phyloP scores from a whole-genome alignment of 2,329 filamentous ascomycete species.

The Shiraia sp. region DNA sequence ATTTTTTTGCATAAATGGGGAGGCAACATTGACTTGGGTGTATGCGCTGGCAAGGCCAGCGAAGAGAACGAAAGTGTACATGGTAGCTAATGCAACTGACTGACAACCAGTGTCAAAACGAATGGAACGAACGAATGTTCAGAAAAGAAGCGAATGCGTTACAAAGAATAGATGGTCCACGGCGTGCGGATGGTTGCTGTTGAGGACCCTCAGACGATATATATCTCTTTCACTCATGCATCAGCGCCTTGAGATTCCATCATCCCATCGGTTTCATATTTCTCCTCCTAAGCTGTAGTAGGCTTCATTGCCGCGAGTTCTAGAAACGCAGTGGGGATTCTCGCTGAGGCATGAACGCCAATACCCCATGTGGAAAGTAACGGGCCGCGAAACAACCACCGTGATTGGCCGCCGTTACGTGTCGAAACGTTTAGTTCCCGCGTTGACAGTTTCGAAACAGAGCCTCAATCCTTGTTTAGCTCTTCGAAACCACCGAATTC shows the following conservation, averaged over 20 bases:
- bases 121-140: constrained; percentile 13
- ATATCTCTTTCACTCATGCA: constrained; percentile 11
- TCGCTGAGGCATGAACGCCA: constrained; percentile 11
- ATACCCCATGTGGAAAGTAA: background rate
- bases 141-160: background rate
- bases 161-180: constrained; percentile 4
- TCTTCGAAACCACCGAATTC: background rate
- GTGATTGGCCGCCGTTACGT: background rate
- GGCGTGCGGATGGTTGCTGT: constrained; percentile 8
- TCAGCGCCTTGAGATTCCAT: constrained; percentile 3
- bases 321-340: constrained; percentile 3
- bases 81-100: constrained; percentile 37
- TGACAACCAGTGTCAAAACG: constrained; percentile 17
- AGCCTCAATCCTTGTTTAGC: background rate
- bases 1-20: constrained; percentile 51
- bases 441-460: constrained; percentile 20
- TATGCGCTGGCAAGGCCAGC: constrained; percentile 36
- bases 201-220: constrained; percentile 5
- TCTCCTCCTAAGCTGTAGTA: background rate
- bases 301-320: constrained; percentile 1
- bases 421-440: constrained; percentile 18
- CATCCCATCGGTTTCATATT: background rate
- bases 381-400: background rate
- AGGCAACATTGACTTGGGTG: constrained; percentile 38
- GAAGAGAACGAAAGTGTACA: constrained; percentile 16